Base-by-base conservation (phyloP, 257 asterid species). In the Penstemon barbatus region DNA sequence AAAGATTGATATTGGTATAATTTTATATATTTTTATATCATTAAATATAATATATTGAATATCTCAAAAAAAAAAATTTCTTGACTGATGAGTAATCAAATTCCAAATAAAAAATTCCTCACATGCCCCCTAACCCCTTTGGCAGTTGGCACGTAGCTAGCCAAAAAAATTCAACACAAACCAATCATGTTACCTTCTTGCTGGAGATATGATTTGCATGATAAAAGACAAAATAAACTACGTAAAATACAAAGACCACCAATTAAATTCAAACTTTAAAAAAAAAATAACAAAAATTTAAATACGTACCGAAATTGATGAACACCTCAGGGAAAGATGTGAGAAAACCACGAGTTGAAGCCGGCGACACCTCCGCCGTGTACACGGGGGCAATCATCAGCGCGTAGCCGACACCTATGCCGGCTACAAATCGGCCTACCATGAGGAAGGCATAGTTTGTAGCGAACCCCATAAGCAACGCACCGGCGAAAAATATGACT, bases 351-450 rank as follows among this genome's bases (percentile, higher is more conserved):
- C 90, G 89, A 42, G 80, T 69, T 1, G 94, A 79, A 4, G 90
- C 87, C 81, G 90, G 94, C 48, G 94, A 37, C 19, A 87, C 75
- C 84, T 87, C 94, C 3, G 94, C 90, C 0, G 94, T 79, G 74
- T 87, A 87, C 15, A 87, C 94, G 19, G 90, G 94, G 11, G 94
- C 90, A 11, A 87, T 83, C 94, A 84, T 87, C 45, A 87, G 88
- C 0, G 90, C 94, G 43, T 87, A 82, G 6, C 94, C 94, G 36
- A 87, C 90, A 4, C 94, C 94, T 5, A 87, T 72, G 33, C 94
- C 90, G 77, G 89, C 87, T 0, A 84, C 85, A 4, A 87, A 87
- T 8, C 94, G 71, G 25, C 94, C 90, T 4, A 87, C 78, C 94
- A 87, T 87, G 39, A 87, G 88, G 72, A 87, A 87, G 8, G 82